Evolutionary conservation across 2,329 filamentous ascomycete species (phyloP).

Genomic region (Xylaria sp.): DNA sequence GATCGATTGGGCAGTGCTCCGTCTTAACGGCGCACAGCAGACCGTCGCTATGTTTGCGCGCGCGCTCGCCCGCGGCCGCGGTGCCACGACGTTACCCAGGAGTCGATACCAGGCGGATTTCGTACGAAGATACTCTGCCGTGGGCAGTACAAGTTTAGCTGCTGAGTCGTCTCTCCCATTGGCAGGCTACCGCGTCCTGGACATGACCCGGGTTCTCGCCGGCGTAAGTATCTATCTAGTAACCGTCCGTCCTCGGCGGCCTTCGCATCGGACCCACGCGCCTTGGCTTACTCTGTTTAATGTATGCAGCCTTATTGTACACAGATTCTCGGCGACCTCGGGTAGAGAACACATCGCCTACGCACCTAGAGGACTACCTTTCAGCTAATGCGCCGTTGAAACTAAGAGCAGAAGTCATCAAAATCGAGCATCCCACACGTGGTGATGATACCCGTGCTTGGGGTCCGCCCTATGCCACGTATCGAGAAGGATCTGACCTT

Average conservation of each 20-base stretch:
- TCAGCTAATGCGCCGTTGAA: slow-evolving; percentile 11
- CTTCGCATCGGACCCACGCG: slow-evolving; percentile 5
- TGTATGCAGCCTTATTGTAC: slow-evolving; percentile 84
- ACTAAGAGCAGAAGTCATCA: slow-evolving; percentile 88
- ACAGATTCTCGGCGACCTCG: slow-evolving; percentile 93
- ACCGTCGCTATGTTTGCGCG: slow-evolving; percentile 26
- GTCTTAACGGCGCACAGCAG: too few species aligned
- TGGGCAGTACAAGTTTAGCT: slow-evolving; percentile 30
- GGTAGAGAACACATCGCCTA: slow-evolving; percentile 59
- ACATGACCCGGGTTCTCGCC: slow-evolving; percentile 95
- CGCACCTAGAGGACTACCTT: slow-evolving; percentile 7
- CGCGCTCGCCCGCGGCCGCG: slow-evolving; percentile 11
- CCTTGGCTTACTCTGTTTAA: slow-evolving; percentile 18
- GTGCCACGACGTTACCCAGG: slow-evolving; percentile 10
- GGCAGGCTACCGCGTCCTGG: slow-evolving; percentile 83
- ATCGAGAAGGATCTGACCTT: slow-evolving; percentile 60
- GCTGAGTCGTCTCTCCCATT: slow-evolving; percentile 59
- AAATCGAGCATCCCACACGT: slow-evolving; percentile 88
- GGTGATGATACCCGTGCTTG: slow-evolving; percentile 95
- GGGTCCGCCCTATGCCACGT: slow-evolving; percentile 91
- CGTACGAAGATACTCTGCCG: slow-evolving; percentile 32
- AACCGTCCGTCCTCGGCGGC: too few species aligned
- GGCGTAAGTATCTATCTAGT: slow-evolving; percentile 68
- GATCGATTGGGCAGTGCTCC: too few species aligned
- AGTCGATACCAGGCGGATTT: slow-evolving; percentile 11